A percentile compares a stretch with the other conserved stretches of the same genome.
phyloP scores from a whole-genome alignment of 352 stramenopile species.

The Phytophthora melonis region DNA sequence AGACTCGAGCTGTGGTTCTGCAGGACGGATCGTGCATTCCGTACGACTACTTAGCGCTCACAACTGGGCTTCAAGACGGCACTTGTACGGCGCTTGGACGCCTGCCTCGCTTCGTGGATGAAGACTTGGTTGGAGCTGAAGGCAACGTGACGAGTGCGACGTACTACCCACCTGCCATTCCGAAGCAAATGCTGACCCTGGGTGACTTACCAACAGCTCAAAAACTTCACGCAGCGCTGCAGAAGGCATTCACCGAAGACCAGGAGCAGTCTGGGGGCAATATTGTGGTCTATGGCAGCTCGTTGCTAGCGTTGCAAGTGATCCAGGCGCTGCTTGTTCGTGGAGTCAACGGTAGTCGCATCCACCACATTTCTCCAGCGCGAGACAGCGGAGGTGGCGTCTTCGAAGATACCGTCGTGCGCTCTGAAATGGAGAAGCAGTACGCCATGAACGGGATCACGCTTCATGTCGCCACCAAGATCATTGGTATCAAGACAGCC shows the following conservation, averaged over 20 bases:
- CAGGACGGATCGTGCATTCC: constrained; percentile 81
- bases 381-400: constrained; percentile 43
- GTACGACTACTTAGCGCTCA: constrained; percentile 88
- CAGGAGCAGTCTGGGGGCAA: constrained; percentile 16
- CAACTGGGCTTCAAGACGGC: constrained; percentile 76
- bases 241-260: constrained; percentile 1
- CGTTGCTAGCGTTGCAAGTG: constrained; percentile 73
- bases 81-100: constrained; percentile 56
- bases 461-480: constrained; percentile 59
- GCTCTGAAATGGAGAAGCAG: constrained; percentile 68
- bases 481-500: constrained; percentile 47
- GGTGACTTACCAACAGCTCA: constrained; percentile 36
- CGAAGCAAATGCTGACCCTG: constrained; percentile 37
- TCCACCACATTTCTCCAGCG: constrained; percentile 66
- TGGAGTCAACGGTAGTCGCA: constrained; percentile 50
- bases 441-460: constrained; percentile 46
- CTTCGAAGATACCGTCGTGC: constrained; percentile 71
- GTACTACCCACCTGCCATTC: constrained; percentile 36
- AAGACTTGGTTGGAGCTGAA: constrained; percentile 30
- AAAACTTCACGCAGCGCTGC: constrained; percentile 30
- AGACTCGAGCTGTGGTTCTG: constrained; percentile 76
- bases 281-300: constrained; percentile 74
- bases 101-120: constrained; percentile 50
- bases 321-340: constrained; percentile 61
- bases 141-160: constrained; percentile 18